These are phyloP conservation scores for Penicillium macrosclerotiorum DNA, from an alignment of 495 filamentous ascomycete species.

Conservation along the genomic window DNA sequence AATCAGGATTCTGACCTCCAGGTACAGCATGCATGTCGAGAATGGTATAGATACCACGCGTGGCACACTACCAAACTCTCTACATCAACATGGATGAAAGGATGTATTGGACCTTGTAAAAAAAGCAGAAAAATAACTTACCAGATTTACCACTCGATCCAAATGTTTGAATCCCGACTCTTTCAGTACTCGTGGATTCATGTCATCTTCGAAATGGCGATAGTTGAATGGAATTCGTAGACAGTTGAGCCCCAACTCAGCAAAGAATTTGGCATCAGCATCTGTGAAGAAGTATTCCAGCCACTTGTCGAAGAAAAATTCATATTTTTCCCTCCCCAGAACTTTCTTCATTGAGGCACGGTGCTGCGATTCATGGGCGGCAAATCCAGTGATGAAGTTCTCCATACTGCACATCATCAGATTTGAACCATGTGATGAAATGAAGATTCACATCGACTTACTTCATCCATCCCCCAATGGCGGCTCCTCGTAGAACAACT, in stretches of 20 bases:
- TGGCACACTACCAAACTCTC: conserved; percentile 40
- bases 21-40: conserved; percentile 64
- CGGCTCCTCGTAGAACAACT: conserved; percentile 50
- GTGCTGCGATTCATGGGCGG: conserved; percentile 58
- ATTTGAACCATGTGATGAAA: neutral
- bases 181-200: conserved; percentile 59
- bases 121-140: conserved; percentile 1
- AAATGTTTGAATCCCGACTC: conserved; percentile 55
- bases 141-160: conserved; percentile 56
- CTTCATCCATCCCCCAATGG: conserved; percentile 50
- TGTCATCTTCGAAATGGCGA: conserved; percentile 62
- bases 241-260: conserved; percentile 58
- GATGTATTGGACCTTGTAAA: neutral
- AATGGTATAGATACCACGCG: conserved; percentile 57
- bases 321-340: conserved; percentile 48
- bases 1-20: conserved; percentile 64
- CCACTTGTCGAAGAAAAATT: conserved; percentile 52
- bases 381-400: conserved; percentile 68
- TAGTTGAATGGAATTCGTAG: conserved; percentile 65
- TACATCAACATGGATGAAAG: too few relatives aligned
- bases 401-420: conserved; percentile 48
- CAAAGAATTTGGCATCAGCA: conserved; percentile 59
- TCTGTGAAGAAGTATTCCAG: conserved; percentile 64
- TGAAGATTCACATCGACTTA: conserved; percentile 5
- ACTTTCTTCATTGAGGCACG: conserved; percentile 53